Evolutionary conservation across 805 yeast species (phyloP).

Genomic region (Wickerhamomyces hampshirensis): DNA sequence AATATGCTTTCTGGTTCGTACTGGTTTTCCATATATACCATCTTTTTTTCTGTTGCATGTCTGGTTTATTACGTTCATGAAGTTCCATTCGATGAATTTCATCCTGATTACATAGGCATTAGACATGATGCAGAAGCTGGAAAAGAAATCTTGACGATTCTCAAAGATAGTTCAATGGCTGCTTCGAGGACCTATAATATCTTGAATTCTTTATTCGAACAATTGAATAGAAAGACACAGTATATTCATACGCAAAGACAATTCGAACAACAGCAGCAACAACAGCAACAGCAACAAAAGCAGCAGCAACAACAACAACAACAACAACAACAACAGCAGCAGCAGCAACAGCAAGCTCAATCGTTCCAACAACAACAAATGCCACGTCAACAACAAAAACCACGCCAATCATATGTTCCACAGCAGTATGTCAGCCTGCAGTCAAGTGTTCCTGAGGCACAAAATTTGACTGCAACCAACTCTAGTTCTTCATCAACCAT

Average conservation of each 20-base stretch:
- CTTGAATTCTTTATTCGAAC: conserved; percentile 74
- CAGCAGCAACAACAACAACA: conserved; percentile 2
- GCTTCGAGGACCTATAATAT: conserved; percentile 78
- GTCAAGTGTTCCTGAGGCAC: conserved; percentile 23
- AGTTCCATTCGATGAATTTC: conserved; percentile 38
- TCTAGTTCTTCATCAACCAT: not conserved
- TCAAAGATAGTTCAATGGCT: conserved; percentile 72
- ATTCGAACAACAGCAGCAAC: conserved; percentile 10
- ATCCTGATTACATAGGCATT: conserved; percentile 52
- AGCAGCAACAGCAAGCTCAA: conserved; percentile 6
- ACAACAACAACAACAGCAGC: conserved; percentile 5
- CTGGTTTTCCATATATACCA: conserved; percentile 88
- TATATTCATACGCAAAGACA: conserved; percentile 30
- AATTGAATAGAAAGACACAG: conserved; percentile 69
- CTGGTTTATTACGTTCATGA: conserved; percentile 74
- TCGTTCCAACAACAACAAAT: conserved; percentile 2
- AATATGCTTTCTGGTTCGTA: conserved; percentile 76
- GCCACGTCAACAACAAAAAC: conserved; percentile 1
- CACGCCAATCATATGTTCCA: conserved; percentile 2
- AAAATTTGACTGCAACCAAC: conserved; percentile 19
- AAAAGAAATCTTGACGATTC: conserved; percentile 59
- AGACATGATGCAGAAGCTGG: conserved; percentile 80
- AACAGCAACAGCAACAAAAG: conserved; percentile 11
- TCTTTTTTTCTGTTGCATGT: conserved; percentile 85
- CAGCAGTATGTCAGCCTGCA: conserved; percentile 1